Evolutionary conservation across 139 green algal species (phyloP).

Genomic region (Klebsormidium nitens): DNA sequence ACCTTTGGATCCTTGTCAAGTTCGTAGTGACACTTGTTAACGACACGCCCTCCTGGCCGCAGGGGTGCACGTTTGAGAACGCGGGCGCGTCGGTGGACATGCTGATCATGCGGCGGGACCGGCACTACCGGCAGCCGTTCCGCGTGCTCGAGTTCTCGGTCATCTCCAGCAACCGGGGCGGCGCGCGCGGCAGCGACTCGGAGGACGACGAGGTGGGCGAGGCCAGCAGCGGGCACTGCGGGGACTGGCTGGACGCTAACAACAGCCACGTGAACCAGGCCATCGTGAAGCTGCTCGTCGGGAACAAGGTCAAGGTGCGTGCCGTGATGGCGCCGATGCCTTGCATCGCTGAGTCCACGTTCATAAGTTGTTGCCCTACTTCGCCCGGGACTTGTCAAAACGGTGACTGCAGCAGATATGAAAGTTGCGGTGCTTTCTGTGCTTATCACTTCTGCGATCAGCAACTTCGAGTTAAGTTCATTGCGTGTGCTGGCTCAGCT

Average conservation of each 20-base stretch:
- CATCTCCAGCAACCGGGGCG: conserved; percentile 33
- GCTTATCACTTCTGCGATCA: too few species aligned
- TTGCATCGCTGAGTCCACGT: neutral
- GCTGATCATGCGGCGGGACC: conserved; percentile 33
- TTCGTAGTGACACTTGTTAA: too few species aligned
- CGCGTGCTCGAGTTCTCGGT: conserved; percentile 45
- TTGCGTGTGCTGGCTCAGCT: conserved; percentile 1
- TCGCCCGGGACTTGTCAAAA: too few species aligned
- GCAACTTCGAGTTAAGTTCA: too few species aligned
- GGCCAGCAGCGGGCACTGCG: neutral
- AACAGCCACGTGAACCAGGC: conserved; percentile 27
- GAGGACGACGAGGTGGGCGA: neutral
- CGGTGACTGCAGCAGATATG: too few species aligned
- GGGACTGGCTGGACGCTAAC: neutral
- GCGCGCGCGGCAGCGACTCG: neutral
- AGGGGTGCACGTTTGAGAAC: conserved; percentile 45
- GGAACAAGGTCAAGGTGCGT: conserved; percentile 6
- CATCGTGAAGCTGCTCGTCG: conserved; percentile 33
- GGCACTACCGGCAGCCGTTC: conserved; percentile 38
- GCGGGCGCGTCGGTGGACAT: conserved; percentile 45
- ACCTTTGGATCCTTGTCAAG: too few species aligned
- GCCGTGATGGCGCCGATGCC: neutral
- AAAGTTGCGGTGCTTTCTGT: too few species aligned
- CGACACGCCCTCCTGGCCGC: too few species aligned
- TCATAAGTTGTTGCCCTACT: too few species aligned